Base-by-base conservation (phyloP, 108 stramenopile species). In the Fragilaria crotonensis region DNA sequence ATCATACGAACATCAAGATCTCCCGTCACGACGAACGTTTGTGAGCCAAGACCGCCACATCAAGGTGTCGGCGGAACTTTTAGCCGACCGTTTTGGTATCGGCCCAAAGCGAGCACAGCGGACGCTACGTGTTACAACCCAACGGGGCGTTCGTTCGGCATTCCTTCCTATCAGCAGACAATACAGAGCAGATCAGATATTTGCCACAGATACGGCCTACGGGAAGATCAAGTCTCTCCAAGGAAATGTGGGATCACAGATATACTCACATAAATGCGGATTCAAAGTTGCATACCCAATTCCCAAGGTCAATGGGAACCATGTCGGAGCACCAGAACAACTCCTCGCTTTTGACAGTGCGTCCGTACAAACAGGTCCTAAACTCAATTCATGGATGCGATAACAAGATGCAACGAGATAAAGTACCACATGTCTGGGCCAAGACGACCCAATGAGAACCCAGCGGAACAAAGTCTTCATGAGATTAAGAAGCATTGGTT, bases 41-140 rank as follows among this genome's bases (percentile, higher is more conserved):
- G 25, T 25, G 1, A 44, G 54, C 2, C 7, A n/a, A 11, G 33
- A 54, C 1, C 30, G 53, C 2, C 33, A 54, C 30, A 4, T 3
- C 1, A 2, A 26, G 1, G 36, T 46, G n/a, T n/a, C n/a, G n/a
- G n/a, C n/a, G n/a, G n/a, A n/a, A n/a, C n/a, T n/a, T n/a, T n/a
- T n/a, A n/a, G n/a, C n/a, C n/a, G n/a, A n/a, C n/a, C 59, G 59
- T 3, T 73, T 55, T 52, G 2, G 25, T 14, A 68, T 73, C 26
- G 63, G 72, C 2, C 25, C 53, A 5, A 22, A 63, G 26, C 1
- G 28, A 4, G 72, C 72, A 7, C 41, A 21, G n/a, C 9, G 32
- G 18, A 73, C 72, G 4, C n/a, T 73, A 2, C 5, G 18, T 0
- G 44, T 2, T 0, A 72, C 71, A 45, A 65, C 64, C 4, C 64